Evolutionary conservation across 192 early-diverging fungal genomes (phyloP).

Genomic region (Backusella luteola): DNA sequence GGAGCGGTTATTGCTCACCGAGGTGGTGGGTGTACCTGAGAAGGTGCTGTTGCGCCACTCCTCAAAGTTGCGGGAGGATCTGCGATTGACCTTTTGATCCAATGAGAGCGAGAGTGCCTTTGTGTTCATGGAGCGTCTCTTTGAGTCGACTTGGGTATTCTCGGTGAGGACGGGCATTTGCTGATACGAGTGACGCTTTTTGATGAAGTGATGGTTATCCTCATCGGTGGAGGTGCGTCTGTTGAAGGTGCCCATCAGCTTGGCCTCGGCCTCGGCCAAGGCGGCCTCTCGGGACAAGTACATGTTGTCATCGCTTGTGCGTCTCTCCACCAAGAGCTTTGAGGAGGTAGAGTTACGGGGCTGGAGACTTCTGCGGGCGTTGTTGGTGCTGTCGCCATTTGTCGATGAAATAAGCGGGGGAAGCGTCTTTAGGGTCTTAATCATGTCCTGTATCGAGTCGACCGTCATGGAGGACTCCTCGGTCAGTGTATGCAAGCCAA

Average conservation of each 20-base stretch:
- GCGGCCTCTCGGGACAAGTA: conserved; percentile 30
- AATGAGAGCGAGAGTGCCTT: conserved; percentile 31
- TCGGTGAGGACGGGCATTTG: conserved; percentile 32
- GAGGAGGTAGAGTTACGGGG: neutral
- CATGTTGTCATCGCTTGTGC: conserved; percentile 17
- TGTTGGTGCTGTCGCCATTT: neutral
- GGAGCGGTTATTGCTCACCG: neutral
- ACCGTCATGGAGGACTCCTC: conserved; percentile 40
- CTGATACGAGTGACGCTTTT: conserved; percentile 16
- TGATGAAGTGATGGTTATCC: neutral
- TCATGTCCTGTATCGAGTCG: conserved; percentile 53
- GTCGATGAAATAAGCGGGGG: conserved; percentile 32
- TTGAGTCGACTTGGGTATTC: conserved; percentile 1
- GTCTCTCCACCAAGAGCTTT: conserved; percentile 2
- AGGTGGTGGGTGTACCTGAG: conserved; percentile 14
- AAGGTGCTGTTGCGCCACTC: conserved; percentile 38
- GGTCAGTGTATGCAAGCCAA: conserved; percentile 29
- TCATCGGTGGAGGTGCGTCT: conserved; percentile 2
- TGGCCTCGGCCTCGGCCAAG: conserved; percentile 40
- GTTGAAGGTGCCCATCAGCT: conserved; percentile 39
- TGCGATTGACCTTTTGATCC: conserved; percentile 24
- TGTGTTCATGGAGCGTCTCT: conserved; percentile 33
- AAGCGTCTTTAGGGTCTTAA: conserved; percentile 49
- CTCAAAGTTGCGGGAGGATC: conserved; percentile 42
- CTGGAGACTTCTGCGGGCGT: neutral